These are phyloP conservation scores for Venturiaceae sp. DNA, from an alignment of 2,329 filamentous ascomycete species.

Conservation along the genomic window DNA sequence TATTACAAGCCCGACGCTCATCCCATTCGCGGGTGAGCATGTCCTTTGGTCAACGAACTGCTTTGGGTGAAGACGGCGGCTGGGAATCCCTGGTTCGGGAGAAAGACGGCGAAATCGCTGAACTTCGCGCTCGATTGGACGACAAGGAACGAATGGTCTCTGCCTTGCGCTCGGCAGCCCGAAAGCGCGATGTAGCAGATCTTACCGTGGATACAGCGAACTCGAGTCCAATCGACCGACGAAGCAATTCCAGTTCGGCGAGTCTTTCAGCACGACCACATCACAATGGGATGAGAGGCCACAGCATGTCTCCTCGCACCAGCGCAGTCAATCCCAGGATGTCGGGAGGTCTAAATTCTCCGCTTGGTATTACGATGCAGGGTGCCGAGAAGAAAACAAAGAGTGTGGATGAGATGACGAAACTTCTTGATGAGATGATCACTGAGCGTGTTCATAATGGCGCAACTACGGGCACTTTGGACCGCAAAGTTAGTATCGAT, in stretches of 20 bases:
- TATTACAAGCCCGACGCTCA: conserved; percentile 80
- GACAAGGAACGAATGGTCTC: conserved; percentile 93
- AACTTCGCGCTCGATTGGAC: conserved; percentile 78
- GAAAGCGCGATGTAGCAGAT: conserved; percentile 76
- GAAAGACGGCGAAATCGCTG: conserved; percentile 86
- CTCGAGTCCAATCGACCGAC: not conserved
- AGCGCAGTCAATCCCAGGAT: not conserved
- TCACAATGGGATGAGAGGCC: not conserved
- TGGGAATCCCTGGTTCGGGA: conserved; percentile 66
- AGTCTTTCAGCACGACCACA: not conserved
- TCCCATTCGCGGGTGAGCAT: conserved; percentile 83
- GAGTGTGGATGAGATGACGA: conserved; percentile 86
- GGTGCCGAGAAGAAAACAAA: conserved; percentile 42
- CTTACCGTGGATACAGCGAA: conserved; percentile 24
- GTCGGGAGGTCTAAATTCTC: not conserved
- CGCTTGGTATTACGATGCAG: not conserved
- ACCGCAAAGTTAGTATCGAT: not conserved
- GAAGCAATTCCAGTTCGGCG: not conserved
- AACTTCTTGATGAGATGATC: conserved; percentile 94
- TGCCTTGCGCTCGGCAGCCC: conserved; percentile 73
- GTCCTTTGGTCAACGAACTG: conserved; percentile 54
- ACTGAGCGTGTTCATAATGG: conserved; percentile 43
- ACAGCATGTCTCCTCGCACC: not conserved
- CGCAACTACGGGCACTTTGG: not conserved
- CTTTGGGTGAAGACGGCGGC: conserved; percentile 66